Evolutionary conservation across 441 rosid genomes (phyloP).

Genomic region (Bruguiera hainesii): DNA sequence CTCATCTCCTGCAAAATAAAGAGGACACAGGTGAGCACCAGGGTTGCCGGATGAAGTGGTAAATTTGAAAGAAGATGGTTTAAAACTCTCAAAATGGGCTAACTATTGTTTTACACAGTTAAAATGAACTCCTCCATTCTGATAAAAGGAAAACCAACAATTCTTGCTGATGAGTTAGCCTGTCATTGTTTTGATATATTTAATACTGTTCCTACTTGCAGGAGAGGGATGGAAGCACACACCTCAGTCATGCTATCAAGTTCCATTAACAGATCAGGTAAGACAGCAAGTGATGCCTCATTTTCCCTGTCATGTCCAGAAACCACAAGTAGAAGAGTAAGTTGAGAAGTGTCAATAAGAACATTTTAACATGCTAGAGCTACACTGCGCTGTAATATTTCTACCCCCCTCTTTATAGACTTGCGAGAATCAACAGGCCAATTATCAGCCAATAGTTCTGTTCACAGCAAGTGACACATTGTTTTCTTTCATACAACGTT

Average conservation of each 20-base stretch:
- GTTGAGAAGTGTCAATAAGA: background rate
- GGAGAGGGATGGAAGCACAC: constrained; percentile 14
- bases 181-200: background rate
- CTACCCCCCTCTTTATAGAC: background rate
- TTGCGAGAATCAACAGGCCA: background rate
- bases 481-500: background rate
- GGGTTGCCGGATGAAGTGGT: background rate
- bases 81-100: too few relatives aligned
- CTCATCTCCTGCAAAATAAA: constrained; percentile 66
- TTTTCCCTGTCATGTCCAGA: constrained; percentile 67
- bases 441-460: background rate
- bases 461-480: background rate
- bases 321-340: constrained; percentile 12
- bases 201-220: background rate
- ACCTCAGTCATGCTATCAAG: constrained; percentile 92
- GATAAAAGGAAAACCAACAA: too few relatives aligned
- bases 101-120: too few relatives aligned
- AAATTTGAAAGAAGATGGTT: constrained; percentile 1
- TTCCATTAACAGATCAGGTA: constrained; percentile 84
- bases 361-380: background rate
- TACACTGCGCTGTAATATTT: too few relatives aligned
- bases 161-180: background rate
- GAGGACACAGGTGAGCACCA: constrained; percentile 9
- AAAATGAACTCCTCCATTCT: too few relatives aligned
- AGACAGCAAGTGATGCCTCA: constrained; percentile 98